Conservation (phyloP, 2,329 filamentous ascomycete genomes). For the Teratosphaeria pseudoeucalypti region DNA sequence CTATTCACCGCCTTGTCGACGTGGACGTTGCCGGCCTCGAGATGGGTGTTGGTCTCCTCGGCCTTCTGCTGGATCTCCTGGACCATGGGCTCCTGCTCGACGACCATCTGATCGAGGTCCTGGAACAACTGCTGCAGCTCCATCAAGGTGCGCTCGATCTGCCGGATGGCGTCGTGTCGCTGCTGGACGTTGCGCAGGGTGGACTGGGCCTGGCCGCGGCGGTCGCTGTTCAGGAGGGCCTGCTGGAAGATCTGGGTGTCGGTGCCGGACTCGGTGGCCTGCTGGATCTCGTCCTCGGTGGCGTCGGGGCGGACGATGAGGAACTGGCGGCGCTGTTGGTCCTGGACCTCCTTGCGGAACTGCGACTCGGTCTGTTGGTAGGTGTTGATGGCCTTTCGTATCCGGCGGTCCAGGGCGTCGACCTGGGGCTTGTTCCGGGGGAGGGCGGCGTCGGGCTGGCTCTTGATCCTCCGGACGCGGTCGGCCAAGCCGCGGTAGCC, state of each 20-base stretch:
- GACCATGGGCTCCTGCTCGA: constrained; percentile 75
- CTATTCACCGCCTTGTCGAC: constrained; percentile 73
- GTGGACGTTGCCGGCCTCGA: constrained; percentile 75
- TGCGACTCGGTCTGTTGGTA: constrained; percentile 73
- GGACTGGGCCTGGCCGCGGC: constrained; percentile 68
- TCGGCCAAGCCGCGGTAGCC: constrained; percentile 70
- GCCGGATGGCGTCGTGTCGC: constrained; percentile 76
- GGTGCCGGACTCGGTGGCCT: constrained; percentile 62
- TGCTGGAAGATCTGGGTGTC: constrained; percentile 76
- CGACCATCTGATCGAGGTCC: constrained; percentile 74
- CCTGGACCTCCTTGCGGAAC: constrained; percentile 69
- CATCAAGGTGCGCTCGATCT: constrained; percentile 84
- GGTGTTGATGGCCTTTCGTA: constrained; percentile 69
- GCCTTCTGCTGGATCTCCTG: constrained; percentile 75
- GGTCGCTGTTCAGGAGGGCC: constrained; percentile 70
- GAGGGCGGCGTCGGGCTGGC: constrained; percentile 59
- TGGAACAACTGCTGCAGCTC: constrained; percentile 82
- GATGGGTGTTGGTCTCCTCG: constrained; percentile 73
- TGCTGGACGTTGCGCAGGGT: constrained; percentile 71
- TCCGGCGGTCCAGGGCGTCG: constrained; percentile 64
- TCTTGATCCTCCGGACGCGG: constrained; percentile 73
- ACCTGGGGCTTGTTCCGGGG: constrained; percentile 71
- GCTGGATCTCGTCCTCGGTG: constrained; percentile 62
- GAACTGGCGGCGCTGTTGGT: constrained; percentile 82
- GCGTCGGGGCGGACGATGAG: constrained; percentile 67